These are phyloP conservation scores for Goffeauzyma gilvescens DNA, from an alignment of 768 basidiomycete species.

Conservation along the genomic window DNA sequence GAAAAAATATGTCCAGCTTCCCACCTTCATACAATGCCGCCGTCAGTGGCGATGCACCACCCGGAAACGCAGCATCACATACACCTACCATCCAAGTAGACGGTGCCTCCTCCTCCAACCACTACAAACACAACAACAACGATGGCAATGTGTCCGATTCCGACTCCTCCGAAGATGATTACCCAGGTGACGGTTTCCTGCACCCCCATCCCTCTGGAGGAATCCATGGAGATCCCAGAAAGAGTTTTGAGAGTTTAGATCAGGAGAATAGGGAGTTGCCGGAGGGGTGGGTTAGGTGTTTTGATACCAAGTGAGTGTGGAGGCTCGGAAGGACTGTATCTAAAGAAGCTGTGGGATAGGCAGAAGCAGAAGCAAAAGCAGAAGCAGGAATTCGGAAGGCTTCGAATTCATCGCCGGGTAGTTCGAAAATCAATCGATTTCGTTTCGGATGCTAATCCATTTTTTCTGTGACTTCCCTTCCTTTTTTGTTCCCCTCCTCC, in stretches of 20 bases:
- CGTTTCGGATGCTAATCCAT: not conserved
- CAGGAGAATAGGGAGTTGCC: conserved; percentile 29
- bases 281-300: conserved; percentile 29
- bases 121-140: not conserved
- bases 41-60: not conserved
- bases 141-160: not conserved
- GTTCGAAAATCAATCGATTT: not conserved
- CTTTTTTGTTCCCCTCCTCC: not conserved
- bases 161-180: not conserved
- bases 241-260: conserved; percentile 25
- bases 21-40: conserved; percentile 7
- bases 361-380: no score
- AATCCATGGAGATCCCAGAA: conserved; percentile 17
- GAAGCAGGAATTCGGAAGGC: not conserved
- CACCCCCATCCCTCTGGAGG: conserved; percentile 2
- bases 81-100: conserved; percentile 1
- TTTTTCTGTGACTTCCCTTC: not conserved
- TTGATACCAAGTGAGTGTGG: conserved; percentile 22
- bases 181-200: not conserved
- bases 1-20: conserved; percentile 3
- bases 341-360: no score
- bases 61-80: no score
- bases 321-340: no score
- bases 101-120: not conserved
- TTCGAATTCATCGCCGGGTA: not conserved